Conservation (phyloP, 805 yeast species). For the Jamesozyma spencerorum region DNA sequence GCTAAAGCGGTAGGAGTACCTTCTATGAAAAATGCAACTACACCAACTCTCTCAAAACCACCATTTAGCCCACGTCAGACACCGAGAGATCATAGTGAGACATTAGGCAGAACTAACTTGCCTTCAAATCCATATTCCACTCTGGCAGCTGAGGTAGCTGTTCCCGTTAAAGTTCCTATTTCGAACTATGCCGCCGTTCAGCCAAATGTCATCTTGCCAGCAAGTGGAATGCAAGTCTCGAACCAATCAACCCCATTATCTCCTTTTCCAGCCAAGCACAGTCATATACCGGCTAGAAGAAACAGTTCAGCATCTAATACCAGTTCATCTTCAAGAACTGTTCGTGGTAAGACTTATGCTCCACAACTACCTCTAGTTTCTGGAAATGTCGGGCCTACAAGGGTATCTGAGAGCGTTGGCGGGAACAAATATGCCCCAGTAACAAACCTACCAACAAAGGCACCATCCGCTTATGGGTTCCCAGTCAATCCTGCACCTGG, state of each 20-base stretch:
- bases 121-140: constrained; percentile 15
- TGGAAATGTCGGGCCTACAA: background rate
- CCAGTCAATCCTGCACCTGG: no score
- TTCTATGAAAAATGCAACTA: constrained; percentile 9
- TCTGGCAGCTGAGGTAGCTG: background rate
- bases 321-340: background rate
- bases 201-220: constrained; percentile 8
- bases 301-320: background rate
- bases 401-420: background rate
- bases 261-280: constrained; percentile 1
- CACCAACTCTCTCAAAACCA: background rate
- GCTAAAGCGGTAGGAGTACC: constrained; percentile 31
- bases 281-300: constrained; percentile 1
- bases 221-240: no score
- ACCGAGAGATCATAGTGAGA: background rate
- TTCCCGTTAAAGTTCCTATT: background rate
- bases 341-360: constrained; percentile 5
- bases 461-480: no score
- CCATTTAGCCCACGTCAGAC: constrained; percentile 1
- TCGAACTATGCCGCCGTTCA: constrained; percentile 2
- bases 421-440: background rate
- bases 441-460: background rate
- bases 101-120: background rate
- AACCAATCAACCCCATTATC: background rate
- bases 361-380: constrained; percentile 1